Percentiles rank a stretch among this genome's conserved stretches.
Evolutionary conservation across 331 rosid genomes (phyloP).

Genomic region (Saraca asoca): DNA sequence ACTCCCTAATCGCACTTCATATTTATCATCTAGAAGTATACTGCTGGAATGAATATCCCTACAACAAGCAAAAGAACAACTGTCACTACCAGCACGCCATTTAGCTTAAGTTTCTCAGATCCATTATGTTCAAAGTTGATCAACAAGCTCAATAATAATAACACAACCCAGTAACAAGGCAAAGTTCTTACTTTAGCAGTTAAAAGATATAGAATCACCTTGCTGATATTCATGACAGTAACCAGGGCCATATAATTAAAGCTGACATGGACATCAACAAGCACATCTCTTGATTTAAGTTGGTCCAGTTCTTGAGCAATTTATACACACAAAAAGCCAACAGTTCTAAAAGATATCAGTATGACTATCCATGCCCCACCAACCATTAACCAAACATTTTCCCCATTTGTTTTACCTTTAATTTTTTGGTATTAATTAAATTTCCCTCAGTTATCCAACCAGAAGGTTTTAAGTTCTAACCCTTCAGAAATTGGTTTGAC

Average conservation of each 20-base stretch:
- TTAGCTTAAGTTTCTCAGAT: conserved; percentile 16
- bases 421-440: too few species aligned
- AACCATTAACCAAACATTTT: neutral
- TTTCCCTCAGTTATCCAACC: neutral
- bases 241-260: conserved; percentile 3
- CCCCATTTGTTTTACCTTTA: too few species aligned
- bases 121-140: conserved; percentile 10
- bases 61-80: conserved; percentile 38
- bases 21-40: conserved; percentile 91
- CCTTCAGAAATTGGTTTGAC: neutral
- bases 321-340: too few species aligned
- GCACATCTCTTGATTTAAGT: neutral
- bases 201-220: conserved; percentile 13
- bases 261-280: neutral
- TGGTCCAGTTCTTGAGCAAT: too few species aligned
- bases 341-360: too few species aligned
- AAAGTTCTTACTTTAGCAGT: conserved; percentile 15
- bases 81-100: conserved; percentile 35
- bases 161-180: too few species aligned
- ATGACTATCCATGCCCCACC: too few species aligned
- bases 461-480: neutral
- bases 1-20: conserved; percentile 93
- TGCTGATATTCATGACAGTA: conserved; percentile 10
- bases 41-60: conserved; percentile 98
- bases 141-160: too few species aligned